These are phyloP conservation scores for Mortierella claussenii DNA, from an alignment of 192 early-diverging fungal genomes.

Conservation along the genomic window DNA sequence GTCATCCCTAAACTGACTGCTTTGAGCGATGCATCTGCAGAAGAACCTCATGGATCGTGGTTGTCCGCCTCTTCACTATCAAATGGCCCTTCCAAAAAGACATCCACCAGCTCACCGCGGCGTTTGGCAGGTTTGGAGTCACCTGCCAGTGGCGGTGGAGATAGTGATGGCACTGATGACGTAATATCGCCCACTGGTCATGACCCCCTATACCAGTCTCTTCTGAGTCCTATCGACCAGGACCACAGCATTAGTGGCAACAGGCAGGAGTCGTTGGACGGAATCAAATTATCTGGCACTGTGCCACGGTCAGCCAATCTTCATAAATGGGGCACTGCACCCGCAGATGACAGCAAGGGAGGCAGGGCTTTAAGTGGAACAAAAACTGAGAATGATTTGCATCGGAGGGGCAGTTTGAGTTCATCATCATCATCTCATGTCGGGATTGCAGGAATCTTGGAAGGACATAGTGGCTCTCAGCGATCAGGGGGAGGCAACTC, in stretches of 20 bases:
- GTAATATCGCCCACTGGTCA: slow-evolving; percentile 14
- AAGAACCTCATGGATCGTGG: slow-evolving; percentile 10
- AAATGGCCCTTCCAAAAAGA: slow-evolving; percentile 35
- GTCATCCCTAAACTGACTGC: slow-evolving; percentile 35
- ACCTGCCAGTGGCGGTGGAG: slow-evolving; percentile 16
- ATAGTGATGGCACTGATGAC: slow-evolving; percentile 12
- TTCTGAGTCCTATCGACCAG: slow-evolving; percentile 1
- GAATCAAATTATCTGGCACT: slow-evolving; percentile 29
- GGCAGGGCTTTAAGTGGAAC: not conserved
- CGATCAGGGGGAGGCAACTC: slow-evolving; percentile 10
- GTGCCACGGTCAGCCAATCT: slow-evolving; percentile 4
- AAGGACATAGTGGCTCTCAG: slow-evolving; percentile 12
- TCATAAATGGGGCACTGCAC: slow-evolving; percentile 3
- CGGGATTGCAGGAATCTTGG: slow-evolving; percentile 44
- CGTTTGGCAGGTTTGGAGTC: slow-evolving; percentile 31
- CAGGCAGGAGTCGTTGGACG: not conserved
- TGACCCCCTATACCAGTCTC: slow-evolving; percentile 22
- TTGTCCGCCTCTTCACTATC: slow-evolving; percentile 21
- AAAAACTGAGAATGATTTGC: not conserved
- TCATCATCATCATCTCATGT: slow-evolving; percentile 33
- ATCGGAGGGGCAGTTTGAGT: not conserved
- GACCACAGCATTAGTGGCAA: not conserved
- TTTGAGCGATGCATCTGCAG: slow-evolving; percentile 16
- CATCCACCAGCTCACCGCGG: slow-evolving; percentile 28
- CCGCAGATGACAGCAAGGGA: not conserved